phyloP scores from a whole-genome alignment of 2,329 filamentous ascomycete species.

The Elsinoe necatrix region DNA sequence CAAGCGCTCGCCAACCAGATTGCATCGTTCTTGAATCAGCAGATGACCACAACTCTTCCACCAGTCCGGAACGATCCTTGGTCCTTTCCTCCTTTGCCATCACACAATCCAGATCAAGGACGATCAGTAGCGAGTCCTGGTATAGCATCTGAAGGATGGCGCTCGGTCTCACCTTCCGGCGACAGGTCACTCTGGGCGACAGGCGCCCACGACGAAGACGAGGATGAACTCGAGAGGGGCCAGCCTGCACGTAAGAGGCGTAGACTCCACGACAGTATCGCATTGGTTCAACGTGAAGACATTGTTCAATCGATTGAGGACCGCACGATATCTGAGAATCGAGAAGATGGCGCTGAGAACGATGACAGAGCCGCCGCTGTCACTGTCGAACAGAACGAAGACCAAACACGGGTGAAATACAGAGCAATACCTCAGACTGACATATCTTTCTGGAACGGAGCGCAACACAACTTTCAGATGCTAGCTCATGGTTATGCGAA shows the following conservation, averaged over 20 bases:
- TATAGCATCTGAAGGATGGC: neutral
- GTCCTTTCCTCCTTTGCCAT: constrained; percentile 8
- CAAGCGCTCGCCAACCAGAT: constrained; percentile 30
- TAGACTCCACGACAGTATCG: constrained; percentile 6
- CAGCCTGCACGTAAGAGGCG: neutral
- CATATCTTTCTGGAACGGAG: neutral
- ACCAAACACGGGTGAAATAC: neutral
- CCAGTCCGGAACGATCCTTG: constrained; percentile 23
- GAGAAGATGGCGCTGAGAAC: neutral
- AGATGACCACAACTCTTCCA: constrained; percentile 23
- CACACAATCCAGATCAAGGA: constrained; percentile 5
- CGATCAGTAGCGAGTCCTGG: neutral
- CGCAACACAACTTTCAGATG: constrained; percentile 8
- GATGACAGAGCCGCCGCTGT: neutral
- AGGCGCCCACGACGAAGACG: constrained; percentile 5
- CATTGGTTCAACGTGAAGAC: neutral
- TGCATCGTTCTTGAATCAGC: constrained; percentile 24
- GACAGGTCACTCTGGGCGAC: constrained; percentile 21
- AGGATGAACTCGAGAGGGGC: neutral
- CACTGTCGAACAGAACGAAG: neutral
- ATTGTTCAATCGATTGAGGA: constrained; percentile 1
- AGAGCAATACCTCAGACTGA: neutral
- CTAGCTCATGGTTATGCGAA: constrained; percentile 9
- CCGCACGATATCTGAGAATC: neutral
- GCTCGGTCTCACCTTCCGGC: constrained; percentile 2